Evolutionary conservation across 306 rosid species (phyloP), one percentile per base, ranked within the genome.

Genomic region (Vigna unguiculata): DNA sequence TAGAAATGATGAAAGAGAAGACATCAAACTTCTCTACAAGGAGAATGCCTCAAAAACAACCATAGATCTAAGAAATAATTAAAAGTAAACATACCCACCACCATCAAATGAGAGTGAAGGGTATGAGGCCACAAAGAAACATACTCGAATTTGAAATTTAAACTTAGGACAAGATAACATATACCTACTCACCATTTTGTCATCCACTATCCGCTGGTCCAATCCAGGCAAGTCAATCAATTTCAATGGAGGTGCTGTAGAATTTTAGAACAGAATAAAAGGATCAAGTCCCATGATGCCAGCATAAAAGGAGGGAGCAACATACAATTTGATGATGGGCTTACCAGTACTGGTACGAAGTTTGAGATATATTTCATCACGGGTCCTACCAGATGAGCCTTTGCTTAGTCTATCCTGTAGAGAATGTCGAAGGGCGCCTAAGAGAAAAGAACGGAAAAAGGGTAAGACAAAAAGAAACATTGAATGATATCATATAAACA

Each of bases 171-270:
- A 70, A 30, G 53, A 83, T 70, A 65, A 58, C 63, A 47, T 65
- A 46, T 54, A 65, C 14, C 45, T 53, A 77, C 98, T 86, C 80
- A 90, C 98, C 89, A 89, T 55, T 58, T 93, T 90, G 41, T 95
- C 99, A 85, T 92, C 97, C 80, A 82, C 41, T 36, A 80, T 86
- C 78, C 97, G 91, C 71, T 95, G 99, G 86, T 95, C 97, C 82
- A 95, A 75, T 78, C 99, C 99, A 58, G 99, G 99, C 77, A 95
- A 88, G 84, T 95, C 99, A 82, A 92, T 85, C 93, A 95, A 90
- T 78, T 89, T 95, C 86, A 95, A 78, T 16, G 99, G 91, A 70
- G 99, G 97, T 51, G 96, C 97, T 92, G 97, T 52, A 66, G 73
- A 81, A 87, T 62, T 59, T 57, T 6, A 64, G 72, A 57, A 79